Base-by-base conservation (phyloP, 176 grass and related monocot species). In the Alloteropsis semialata region DNA sequence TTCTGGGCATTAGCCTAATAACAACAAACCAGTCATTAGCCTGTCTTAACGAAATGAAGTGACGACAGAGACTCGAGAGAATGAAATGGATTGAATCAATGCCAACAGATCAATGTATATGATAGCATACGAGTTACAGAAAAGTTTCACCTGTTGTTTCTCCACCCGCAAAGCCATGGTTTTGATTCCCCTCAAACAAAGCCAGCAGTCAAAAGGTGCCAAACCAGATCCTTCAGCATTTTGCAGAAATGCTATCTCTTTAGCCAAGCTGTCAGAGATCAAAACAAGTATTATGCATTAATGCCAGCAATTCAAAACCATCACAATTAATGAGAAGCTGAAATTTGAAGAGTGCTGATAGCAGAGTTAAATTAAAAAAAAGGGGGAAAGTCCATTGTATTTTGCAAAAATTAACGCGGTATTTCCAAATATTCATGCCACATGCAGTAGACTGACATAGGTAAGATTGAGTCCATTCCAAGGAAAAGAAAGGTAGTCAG, bases 91-190 rank as follows among this genome's bases (percentile, higher is more conserved):
- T 45, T 1, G 28, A 54, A 49, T 30, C 75, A 37, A 38, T 32
- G 36, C 0, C 44, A 32, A 55, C 30, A 50, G 10, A 33, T 65
- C 33, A 80, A 45, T 16, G 18, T 54, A 49, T 48, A 46, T 15
- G 10, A 56, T 43, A 30, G 10, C 27, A 78, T 33, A 80, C 25
- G 70, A 49, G 33, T 43, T 39, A 65, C 5, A 43, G 33, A 63
- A 10, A 34, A 30, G 44, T 43, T 69, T 50, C 64, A 97, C 94
- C 91, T 97, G 90, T 79, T 98, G 96, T 83, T 90, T 98, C 76
- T 98, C 92, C 42, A 98, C 87, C 12, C 96, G 85, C 61, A 98
- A 63, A 80, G 93, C 88, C 96, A 98, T 98, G 64, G 96, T 98
- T 84, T 98, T 96, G 66, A 98, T 90, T 77, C 88, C 92, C 66